Conservation (phyloP, 495 filamentous ascomycete genomes). For the Neurospora sp. region DNA sequence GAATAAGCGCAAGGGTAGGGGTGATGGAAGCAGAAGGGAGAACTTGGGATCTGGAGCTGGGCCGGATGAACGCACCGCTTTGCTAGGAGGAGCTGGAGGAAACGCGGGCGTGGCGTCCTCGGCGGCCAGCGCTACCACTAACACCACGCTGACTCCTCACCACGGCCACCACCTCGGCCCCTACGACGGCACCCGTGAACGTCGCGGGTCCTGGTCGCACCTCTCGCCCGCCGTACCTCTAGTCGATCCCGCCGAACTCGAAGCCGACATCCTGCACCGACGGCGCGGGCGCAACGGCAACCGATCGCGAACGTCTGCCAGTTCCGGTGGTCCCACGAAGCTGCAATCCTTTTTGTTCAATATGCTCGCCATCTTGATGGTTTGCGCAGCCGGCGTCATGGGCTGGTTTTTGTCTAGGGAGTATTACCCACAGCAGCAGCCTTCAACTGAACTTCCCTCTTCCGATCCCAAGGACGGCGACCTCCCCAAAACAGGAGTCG, state of each 20-base stretch:
- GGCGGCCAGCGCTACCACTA: neutral
- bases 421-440: constrained; percentile 11
- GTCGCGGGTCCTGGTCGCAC: constrained; percentile 41
- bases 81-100: neutral
- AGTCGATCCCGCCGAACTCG: constrained; percentile 26
- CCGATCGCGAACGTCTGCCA: constrained; percentile 9
- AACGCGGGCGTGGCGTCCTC: neutral
- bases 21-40: neutral
- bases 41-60: neutral
- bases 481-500: constrained; percentile 2
- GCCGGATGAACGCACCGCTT: constrained; percentile 31
- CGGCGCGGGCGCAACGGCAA: neutral
- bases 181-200: constrained; percentile 25
- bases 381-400: constrained; percentile 68
- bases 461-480: constrained; percentile 5
- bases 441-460: neutral
- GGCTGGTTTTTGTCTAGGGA: constrained; percentile 70
- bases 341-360: constrained; percentile 63
- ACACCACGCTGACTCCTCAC: neutral
- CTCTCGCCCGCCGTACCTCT: constrained; percentile 75
- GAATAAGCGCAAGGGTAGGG: neutral
- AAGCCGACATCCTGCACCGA: neutral
- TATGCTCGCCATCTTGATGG: constrained; percentile 57
- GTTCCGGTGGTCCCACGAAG: constrained; percentile 27
- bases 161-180: neutral